Evolutionary conservation across 148 eudicot genomes (phyloP), one percentile per base, ranked within the genome.

Genomic region (Chenopodium quinoa): DNA sequence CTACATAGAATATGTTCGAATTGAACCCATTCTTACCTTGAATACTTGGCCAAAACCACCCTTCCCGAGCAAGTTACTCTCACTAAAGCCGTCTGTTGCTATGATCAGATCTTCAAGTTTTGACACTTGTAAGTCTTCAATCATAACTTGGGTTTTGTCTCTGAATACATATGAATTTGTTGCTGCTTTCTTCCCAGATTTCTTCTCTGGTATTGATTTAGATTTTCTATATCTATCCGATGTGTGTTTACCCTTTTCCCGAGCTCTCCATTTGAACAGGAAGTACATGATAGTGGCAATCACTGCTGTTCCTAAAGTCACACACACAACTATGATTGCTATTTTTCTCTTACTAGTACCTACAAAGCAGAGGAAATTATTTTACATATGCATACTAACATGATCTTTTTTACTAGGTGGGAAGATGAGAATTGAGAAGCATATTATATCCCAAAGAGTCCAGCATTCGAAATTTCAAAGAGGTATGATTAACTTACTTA

Each of bases 41-140:
- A 82, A 88, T 68, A 90, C 91, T 60, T 80, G 81, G 56, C 92
- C 91, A 77, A 90, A 88, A 52, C 92, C 91, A 8, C 92, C 91
- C 81, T 78, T 73, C 6, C 92, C 92, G 14, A 90, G 88, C 85
- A 83, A 79, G 83, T 90, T 86, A 19, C 75, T 81, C 32, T 50
- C 47, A 46, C 80, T 27, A 73, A 90, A 90, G 78, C 79, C 47
- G 37, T 88, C 75, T 37, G 92, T 87, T 68, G 89, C 88, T 75
- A 48, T 63, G n/a, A 70, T 80, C 16, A 90, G 50, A 22, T 74
- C 50, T 47, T 81, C 81, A 32, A 85, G 83, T 40, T 77, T 80
- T 71, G 85, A 82, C 37, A 87, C 54, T 25, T 82, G 86, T 79
- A 88, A 58, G 23, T 88, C 89, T 13, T 87, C 77, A 29, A 81